Evolutionary conservation across 371 early-diverging fungal species (phyloP), one percentile per base, ranked within the genome.

Genomic region (Dichotomocladium elegans): DNA sequence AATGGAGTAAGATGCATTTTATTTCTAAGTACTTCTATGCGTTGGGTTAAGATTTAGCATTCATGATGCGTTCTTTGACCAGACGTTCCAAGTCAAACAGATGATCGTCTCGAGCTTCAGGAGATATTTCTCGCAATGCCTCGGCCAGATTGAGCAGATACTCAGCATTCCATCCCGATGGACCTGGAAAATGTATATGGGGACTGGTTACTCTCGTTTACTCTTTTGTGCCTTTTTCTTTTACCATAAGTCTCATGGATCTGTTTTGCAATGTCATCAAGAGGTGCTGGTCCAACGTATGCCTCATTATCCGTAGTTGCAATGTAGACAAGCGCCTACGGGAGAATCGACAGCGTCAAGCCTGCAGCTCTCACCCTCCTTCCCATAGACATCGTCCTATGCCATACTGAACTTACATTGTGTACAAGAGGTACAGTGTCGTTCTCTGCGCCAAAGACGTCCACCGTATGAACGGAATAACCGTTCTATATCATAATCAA

Each of bases 261-360:
- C 43, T 89, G 87, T 10, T 63, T 27, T 0, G 94, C 93, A 35
- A 95, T 85, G 0, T 61, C 62, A n/a, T 82, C 78, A n/a, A 75
- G 42, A 3, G 84, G 69, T 25, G 85, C 83, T 2, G 89, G 87
- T 1, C 95, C 94, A 2, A 89, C 80, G 65, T 91, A 95, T 9
- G 87, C 85, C 41, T 86, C 85, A 62, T 96, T 95, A 24, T 79
- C 66, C 7, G 85, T 83, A 1, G 87, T 85, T 17, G 85, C 95
- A 45, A 95, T 86, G 63, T 94, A 96, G 8, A 91, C 87, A 48
- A 89, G 58, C 0, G 91, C 94, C 70, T 79, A 57, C 8, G 48
- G 37, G 60, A n/a, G 8, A 14, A 42, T 31, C 21, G 40, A 41
- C 11, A 30, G 19, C 33, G 25, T 28, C 11, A 27, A n/a, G n/a